phyloP scores from a whole-genome alignment of 352 stramenopile species.

The Phytopythium helicoides region DNA sequence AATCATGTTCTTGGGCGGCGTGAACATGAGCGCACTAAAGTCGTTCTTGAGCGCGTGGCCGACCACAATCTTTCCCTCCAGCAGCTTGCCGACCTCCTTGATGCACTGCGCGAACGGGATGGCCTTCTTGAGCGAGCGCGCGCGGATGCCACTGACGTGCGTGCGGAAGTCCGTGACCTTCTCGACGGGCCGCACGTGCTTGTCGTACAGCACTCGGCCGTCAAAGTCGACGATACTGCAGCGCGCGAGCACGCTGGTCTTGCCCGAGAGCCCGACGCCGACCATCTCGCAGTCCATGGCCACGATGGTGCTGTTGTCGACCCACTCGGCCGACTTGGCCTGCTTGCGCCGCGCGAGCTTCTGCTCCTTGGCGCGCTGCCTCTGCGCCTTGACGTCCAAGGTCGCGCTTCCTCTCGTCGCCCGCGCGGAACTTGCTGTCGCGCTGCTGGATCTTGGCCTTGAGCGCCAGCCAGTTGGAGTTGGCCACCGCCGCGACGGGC shows the following conservation, averaged over 20 bases:
- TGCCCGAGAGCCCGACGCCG: slow-evolving; percentile 70
- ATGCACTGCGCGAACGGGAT: slow-evolving; percentile 79
- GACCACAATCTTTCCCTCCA: slow-evolving; percentile 82
- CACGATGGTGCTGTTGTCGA: slow-evolving; percentile 73
- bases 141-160: slow-evolving; percentile 81
- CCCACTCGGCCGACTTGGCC: slow-evolving; percentile 59
- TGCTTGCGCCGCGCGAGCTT: slow-evolving; percentile 51
- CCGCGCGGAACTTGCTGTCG: slow-evolving; percentile 16
- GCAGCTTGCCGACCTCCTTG: slow-evolving; percentile 77
- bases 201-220: slow-evolving; percentile 81
- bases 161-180: slow-evolving; percentile 87
- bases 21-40: slow-evolving; percentile 87
- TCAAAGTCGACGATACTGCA: slow-evolving; percentile 89
- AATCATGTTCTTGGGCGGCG: slow-evolving; percentile 71
- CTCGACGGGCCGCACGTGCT: slow-evolving; percentile 77
- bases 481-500: slow-evolving; percentile 17
- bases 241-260: slow-evolving; percentile 76
- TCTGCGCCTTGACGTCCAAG: slow-evolving; percentile 32
- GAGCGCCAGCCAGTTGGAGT: slow-evolving; percentile 76
- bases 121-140: slow-evolving; percentile 61
- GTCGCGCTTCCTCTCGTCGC: slow-evolving; percentile 26
- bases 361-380: slow-evolving; percentile 43
- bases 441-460: slow-evolving; percentile 68
- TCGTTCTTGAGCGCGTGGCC: slow-evolving; percentile 85
- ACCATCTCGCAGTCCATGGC: slow-evolving; percentile 92